Evolutionary conservation across 2,329 filamentous ascomycete species (phyloP).

Genomic region (Paecilomyces formosus): DNA sequence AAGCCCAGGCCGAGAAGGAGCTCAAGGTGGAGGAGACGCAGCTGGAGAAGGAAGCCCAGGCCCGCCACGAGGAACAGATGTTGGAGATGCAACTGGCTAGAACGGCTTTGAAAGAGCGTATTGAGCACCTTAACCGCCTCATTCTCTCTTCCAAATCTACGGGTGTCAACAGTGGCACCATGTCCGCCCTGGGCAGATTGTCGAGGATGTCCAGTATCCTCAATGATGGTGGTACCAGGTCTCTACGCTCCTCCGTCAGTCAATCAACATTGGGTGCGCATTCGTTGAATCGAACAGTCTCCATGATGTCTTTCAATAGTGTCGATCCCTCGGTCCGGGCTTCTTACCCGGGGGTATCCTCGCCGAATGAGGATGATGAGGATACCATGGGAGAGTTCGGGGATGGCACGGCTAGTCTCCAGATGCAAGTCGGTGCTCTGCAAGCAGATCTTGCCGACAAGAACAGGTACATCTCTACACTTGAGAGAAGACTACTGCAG

Average conservation of each 20-base stretch:
- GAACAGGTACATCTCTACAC: constrained; percentile 88
- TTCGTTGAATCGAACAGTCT: constrained; percentile 57
- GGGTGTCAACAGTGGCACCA: constrained; percentile 75
- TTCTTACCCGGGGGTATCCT: constrained; percentile 14
- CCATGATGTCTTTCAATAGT: constrained; percentile 55
- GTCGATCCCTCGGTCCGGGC: constrained; percentile 19
- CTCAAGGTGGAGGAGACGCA: constrained; percentile 62
- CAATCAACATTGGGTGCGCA: constrained; percentile 50
- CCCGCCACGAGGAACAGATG: constrained; percentile 93
- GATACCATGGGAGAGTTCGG: constrained; percentile 74
- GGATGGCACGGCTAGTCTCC: constrained; percentile 73
- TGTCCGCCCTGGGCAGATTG: constrained; percentile 60
- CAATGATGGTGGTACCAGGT: constrained; percentile 40
- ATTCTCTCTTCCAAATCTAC: constrained; percentile 94
- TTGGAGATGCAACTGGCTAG: constrained; percentile 96
- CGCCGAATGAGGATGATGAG: constrained; percentile 48
- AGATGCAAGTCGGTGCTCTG: constrained; percentile 82
- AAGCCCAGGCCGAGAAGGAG: constrained; percentile 55
- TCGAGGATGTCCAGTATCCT: constrained; percentile 48
- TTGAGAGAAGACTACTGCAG: constrained; percentile 87
- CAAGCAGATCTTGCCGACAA: constrained; percentile 95
- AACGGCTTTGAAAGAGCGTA: constrained; percentile 92
- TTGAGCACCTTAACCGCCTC: constrained; percentile 90
- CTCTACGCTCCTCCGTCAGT: constrained; percentile 62
- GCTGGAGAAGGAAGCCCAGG: constrained; percentile 70